Conservation (phyloP, 257 asterid genomes). For the Nicotiana paniculata region DNA sequence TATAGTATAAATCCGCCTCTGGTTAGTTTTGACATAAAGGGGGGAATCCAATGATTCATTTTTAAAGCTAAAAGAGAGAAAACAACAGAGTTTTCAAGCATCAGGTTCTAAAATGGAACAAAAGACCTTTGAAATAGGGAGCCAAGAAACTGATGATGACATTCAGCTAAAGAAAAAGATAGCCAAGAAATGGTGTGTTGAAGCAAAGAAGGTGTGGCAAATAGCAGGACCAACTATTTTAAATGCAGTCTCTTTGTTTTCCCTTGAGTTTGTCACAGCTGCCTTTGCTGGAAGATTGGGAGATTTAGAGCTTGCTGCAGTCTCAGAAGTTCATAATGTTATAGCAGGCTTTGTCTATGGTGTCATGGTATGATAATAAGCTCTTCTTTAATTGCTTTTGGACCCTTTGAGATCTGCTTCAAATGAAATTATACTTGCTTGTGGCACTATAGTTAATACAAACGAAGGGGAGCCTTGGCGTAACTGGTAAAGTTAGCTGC, state of each 20-base stretch:
- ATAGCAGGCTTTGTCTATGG: constrained; percentile 31
- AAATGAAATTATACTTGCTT: background rate
- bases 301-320: constrained; percentile 32
- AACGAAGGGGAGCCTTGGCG: too few species aligned
- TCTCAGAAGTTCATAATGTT: constrained; percentile 29
- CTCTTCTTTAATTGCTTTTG: background rate
- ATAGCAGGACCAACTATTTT: constrained; percentile 32
- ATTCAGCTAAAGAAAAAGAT: background rate
- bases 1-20: too few species aligned
- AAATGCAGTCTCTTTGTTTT: constrained; percentile 26
- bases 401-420: background rate
- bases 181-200: constrained; percentile 13
- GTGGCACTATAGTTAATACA: too few species aligned
- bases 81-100: background rate
- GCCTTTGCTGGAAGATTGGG: constrained; percentile 35
- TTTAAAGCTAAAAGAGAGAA: background rate
- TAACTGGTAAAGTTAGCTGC: too few species aligned
- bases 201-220: constrained; percentile 28
- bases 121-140: constrained; percentile 2
- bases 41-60: background rate
- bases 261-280: constrained; percentile 20
- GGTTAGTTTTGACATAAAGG: background rate
- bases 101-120: constrained; percentile 9
- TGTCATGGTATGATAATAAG: constrained; percentile 18
- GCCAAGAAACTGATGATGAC: background rate